A percentile compares a stretch with the other conserved stretches of the same genome.
Evolutionary conservation across 768 basidiomycete genomes (phyloP).

Genomic region (Leccinum longicurvipes): DNA sequence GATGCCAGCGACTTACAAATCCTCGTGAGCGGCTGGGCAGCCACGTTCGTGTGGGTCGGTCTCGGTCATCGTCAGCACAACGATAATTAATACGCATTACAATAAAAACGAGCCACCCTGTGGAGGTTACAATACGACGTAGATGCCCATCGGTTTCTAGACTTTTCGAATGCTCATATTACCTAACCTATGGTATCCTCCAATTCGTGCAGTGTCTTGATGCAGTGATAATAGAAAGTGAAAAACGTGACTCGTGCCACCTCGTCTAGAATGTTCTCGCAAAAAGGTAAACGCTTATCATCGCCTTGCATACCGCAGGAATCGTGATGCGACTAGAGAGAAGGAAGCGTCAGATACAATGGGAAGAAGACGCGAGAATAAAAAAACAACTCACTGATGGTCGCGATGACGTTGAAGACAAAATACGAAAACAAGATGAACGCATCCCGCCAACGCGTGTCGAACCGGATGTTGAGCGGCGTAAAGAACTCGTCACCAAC

Average conservation of each 20-base stretch:
- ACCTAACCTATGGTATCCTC: neutral
- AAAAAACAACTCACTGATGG: slow-evolving; percentile 40
- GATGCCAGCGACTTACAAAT: neutral
- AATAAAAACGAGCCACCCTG: neutral
- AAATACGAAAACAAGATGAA: slow-evolving; percentile 65
- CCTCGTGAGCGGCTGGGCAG: neutral
- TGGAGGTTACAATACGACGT: neutral
- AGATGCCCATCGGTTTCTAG: no score
- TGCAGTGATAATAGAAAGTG: neutral
- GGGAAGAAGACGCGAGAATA: neutral
- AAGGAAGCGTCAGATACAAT: neutral
- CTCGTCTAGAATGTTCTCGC: neutral
- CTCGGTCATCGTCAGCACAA: neutral
- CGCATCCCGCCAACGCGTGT: slow-evolving; percentile 63
- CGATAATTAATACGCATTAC: neutral
- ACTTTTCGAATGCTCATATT: neutral
- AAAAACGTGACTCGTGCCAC: neutral
- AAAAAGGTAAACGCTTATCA: slow-evolving; percentile 5
- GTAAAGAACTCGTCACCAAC: slow-evolving; percentile 68
- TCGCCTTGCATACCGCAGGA: slow-evolving; percentile 68
- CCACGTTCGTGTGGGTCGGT: neutral
- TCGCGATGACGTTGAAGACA: slow-evolving; percentile 67
- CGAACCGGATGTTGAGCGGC: slow-evolving; percentile 64
- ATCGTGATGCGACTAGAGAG: slow-evolving; percentile 59
- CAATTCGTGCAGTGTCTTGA: neutral